These are phyloP conservation scores for Diutina catenulata DNA, from an alignment of 1,139 yeast genomes.

Conservation along the genomic window DNA sequence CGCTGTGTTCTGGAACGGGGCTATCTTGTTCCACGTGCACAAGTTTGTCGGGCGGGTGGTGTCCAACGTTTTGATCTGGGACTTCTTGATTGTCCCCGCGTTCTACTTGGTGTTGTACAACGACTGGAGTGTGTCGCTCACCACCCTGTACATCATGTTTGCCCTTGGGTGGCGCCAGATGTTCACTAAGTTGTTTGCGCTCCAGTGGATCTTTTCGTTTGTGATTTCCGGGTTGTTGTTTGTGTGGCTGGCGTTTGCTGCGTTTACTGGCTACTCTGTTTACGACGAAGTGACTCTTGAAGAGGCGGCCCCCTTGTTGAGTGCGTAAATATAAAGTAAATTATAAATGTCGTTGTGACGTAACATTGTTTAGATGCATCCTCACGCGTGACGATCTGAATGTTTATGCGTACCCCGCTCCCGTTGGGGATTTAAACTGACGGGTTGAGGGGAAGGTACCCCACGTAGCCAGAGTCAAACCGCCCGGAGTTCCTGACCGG, in stretches of 20 bases:
- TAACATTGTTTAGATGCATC: too few relatives aligned
- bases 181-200: constrained; percentile 54
- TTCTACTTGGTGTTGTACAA: constrained; percentile 44
- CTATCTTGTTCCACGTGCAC: constrained; percentile 48
- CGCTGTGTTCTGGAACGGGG: constrained; percentile 76
- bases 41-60: constrained; percentile 52
- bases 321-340: neutral
- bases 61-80: constrained; percentile 71
- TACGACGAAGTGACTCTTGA: neutral
- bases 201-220: constrained; percentile 80
- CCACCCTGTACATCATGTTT: constrained; percentile 43
- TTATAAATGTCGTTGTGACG: too few relatives aligned
- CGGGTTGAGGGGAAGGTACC: too few relatives aligned
- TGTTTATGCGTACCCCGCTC: too few relatives aligned
- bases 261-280: constrained; percentile 23
- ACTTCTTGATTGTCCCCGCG: constrained; percentile 55
- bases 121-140: constrained; percentile 63
- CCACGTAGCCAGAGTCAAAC: too few relatives aligned
- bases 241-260: constrained; percentile 32
- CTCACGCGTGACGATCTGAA: too few relatives aligned
- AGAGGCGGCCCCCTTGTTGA: neutral
- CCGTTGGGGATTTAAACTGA: too few relatives aligned
- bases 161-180: constrained; percentile 65
- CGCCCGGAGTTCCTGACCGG: too few relatives aligned
- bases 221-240: constrained; percentile 46